These are phyloP conservation scores for Sclerotinia nivalis DNA, from an alignment of 2,329 filamentous ascomycete species.

Conservation along the genomic window DNA sequence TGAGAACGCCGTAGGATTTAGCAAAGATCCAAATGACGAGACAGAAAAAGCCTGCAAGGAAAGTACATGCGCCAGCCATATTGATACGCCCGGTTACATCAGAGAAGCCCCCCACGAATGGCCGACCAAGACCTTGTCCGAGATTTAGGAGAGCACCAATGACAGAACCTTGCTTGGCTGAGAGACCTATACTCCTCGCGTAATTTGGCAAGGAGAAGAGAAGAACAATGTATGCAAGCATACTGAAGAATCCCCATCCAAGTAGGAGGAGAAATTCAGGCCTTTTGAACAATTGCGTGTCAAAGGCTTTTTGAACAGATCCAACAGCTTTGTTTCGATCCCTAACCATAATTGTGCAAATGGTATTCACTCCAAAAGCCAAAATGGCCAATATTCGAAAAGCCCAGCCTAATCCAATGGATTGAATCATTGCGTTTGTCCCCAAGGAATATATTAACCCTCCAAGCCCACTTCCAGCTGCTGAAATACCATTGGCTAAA, in stretches of 20 bases:
- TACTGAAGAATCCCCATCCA: conserved; percentile 67
- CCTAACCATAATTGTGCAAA: conserved; percentile 62
- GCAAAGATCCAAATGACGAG: conserved; percentile 75
- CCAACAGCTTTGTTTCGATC: conserved; percentile 74
- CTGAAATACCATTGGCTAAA: conserved; percentile 63
- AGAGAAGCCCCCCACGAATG: conserved; percentile 70
- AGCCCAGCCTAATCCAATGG: conserved; percentile 55
- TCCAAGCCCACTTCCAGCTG: conserved; percentile 70
- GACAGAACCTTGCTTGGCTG: conserved; percentile 65
- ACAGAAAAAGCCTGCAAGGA: conserved; percentile 63
- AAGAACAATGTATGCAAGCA: conserved; percentile 75
- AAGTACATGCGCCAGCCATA: conserved; percentile 65
- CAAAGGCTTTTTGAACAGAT: conserved; percentile 66
- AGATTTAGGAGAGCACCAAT: conserved; percentile 73
- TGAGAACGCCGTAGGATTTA: conserved; percentile 61
- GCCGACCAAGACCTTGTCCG: conserved; percentile 63
- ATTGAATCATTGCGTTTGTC: conserved; percentile 56
- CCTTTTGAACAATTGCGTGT: conserved; percentile 60
- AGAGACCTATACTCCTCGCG: conserved; percentile 65
- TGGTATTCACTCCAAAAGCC: conserved; percentile 62
- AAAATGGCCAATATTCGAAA: conserved; percentile 57
- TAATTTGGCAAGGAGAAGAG: conserved; percentile 77
- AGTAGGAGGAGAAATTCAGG: conserved; percentile 65
- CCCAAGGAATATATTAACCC: conserved; percentile 59
- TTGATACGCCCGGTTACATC: conserved; percentile 73